Evolutionary conservation across 768 basidiomycete genomes (phyloP).

Genomic region (Phylloporus rhodoxanthus): DNA sequence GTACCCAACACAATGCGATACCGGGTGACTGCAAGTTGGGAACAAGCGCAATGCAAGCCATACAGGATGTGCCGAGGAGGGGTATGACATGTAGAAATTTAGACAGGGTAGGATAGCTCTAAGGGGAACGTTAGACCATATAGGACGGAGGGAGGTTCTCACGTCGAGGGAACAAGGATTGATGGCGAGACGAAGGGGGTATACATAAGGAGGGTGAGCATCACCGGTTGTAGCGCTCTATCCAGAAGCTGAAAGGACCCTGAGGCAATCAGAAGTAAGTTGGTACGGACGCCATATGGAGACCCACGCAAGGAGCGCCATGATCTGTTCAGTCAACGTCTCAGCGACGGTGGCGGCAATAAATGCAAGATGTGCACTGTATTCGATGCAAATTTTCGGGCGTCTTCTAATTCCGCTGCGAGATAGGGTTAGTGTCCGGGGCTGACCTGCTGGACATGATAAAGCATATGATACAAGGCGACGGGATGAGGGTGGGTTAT

Average conservation of each 20-base stretch:
- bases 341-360: not conserved
- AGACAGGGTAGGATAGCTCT: conserved; percentile 8
- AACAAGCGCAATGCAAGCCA: conserved; percentile 9
- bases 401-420: conserved; percentile 9
- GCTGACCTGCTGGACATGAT: not conserved
- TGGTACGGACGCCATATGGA: not conserved
- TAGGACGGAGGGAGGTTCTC: not conserved
- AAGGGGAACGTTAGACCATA: not conserved
- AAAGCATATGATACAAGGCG: not conserved
- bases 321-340: conserved; percentile 4
- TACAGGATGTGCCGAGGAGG: conserved; percentile 7
- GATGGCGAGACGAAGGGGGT: conserved; percentile 16
- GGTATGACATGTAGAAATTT: conserved; percentile 18
- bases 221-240: not conserved
- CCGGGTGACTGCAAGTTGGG: conserved; percentile 4
- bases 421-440: not conserved
- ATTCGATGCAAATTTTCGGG: conserved; percentile 12
- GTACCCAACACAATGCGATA: conserved; percentile 9
- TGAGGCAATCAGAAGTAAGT: no score
- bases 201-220: conserved; percentile 19
- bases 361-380: conserved; percentile 4
- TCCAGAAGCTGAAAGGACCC: conserved; percentile 9
- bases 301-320: conserved; percentile 12
- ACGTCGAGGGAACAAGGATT: conserved; percentile 9
- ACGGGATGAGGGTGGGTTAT: not conserved